Base-by-base conservation (phyloP, 23 red algal genomes). In the Porphyridium purpureum region DNA sequence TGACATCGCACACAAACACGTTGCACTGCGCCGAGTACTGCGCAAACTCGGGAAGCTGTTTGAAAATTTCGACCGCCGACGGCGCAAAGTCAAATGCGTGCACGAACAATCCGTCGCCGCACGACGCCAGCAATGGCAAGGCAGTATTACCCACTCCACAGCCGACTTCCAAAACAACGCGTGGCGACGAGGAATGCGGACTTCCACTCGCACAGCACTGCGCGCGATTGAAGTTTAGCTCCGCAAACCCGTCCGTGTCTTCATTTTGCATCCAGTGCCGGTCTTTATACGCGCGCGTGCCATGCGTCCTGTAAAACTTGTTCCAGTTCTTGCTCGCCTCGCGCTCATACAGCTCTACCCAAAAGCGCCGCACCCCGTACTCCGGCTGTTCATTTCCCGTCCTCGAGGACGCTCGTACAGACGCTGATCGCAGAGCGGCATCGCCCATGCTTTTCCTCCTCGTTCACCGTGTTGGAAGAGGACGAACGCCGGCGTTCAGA, bases 111-210 rank as follows among this genome's bases (percentile, higher is more conserved):
- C n/a, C n/a, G n/a, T n/a, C n/a, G n/a, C n/a, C n/a, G n/a, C n/a
- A n/a, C 50, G 55, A 73, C 19, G 20, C 52, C 38, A 92, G 41
- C 31, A 92, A 52, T 19, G 83, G 83, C 21, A 79, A 70, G 22
- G 66, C 58, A 33, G 62, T 50, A 57, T 92, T 92, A 19, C 64
- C 83, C 28, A 80, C 83, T 29, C 83, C 83, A 24, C 83, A 92
- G 9, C 83, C 83, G 55, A 48, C 48, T 48, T 92, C 74, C 7
- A 57, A 32, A 24, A 61, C 51, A 2, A 57, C 33, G 5, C 31
- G 29, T 0, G 27, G 24, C 14, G 24, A 36, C 6, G 22, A 34
- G 2, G 27, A 33, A n/a, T 44, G 22, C 2, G 60, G 38, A n/a
- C n/a, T n/a, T n/a, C n/a, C n/a, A n/a, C n/a, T n/a, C n/a, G n/a